Percentiles rank a stretch among this genome's conserved stretches.
Evolutionary conservation across 768 basidiomycete genomes (phyloP).

Genomic region (Collybia mongolica): DNA sequence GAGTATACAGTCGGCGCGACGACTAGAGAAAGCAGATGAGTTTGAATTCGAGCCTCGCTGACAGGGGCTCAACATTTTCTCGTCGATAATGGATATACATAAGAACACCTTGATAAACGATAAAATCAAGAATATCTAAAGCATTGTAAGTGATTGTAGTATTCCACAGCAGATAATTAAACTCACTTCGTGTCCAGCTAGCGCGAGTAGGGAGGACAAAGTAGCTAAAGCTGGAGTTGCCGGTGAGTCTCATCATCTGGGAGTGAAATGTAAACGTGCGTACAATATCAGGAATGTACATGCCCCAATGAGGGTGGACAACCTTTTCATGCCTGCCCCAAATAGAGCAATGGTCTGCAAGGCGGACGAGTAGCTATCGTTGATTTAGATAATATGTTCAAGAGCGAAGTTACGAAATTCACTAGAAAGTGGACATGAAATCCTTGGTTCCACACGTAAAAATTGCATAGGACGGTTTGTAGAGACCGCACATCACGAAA

Average conservation of each 20-base stretch:
- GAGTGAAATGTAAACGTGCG: conserved; percentile 12
- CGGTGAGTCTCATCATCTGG: background rate
- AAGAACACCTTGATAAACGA: conserved; percentile 60
- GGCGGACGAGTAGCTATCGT: conserved; percentile 21
- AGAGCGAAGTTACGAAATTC: conserved; percentile 9
- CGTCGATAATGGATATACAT: conserved; percentile 37
- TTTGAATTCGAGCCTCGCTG: conserved; percentile 17
- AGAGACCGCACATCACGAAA: conserved; percentile 12
- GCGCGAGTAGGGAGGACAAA: conserved; percentile 13
- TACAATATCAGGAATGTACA: conserved; percentile 36
- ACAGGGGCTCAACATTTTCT: conserved; percentile 31
- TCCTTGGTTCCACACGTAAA: conserved; percentile 42
- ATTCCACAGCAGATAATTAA: background rate
- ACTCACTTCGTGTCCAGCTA: conserved; percentile 12
- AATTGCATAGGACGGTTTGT: conserved; percentile 2
- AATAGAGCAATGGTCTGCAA: conserved; percentile 51
- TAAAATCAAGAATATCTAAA: conserved; percentile 46
- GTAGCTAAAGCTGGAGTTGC: background rate
- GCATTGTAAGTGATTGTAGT: background rate
- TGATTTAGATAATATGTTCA: conserved; percentile 6
- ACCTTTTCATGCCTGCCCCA: conserved; percentile 43
- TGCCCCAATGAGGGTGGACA: conserved; percentile 41
- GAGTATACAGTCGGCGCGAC: conserved; percentile 43
- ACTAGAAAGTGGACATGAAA: conserved; percentile 47
- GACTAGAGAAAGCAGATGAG: conserved; percentile 23